Evolutionary conservation across 140 eudicot genomes (phyloP), one percentile per base, ranked within the genome.

Genomic region (Flaveria floridana): DNA sequence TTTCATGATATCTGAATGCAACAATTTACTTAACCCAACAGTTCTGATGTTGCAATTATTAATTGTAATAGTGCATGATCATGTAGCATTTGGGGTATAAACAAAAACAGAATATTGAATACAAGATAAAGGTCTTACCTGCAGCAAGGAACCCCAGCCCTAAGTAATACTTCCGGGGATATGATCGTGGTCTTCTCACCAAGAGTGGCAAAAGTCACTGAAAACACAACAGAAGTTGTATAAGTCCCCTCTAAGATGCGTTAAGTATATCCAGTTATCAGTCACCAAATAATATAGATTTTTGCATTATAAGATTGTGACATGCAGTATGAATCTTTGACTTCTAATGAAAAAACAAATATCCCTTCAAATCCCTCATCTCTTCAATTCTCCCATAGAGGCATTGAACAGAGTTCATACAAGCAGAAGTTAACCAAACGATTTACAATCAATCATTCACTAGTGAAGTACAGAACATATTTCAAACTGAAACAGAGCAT

Each of bases 101-200:
- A 16, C 13, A n/a, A 25, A 39, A n/a, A 65, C 8, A 2, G 30
- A 21, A 64, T 7, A n/a, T 23, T 26, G 37, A 28, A 7, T 34
- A 47, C 39, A 6, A 26, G 8, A 57, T 67, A 14, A 42, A 74
- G 28, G 34, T 6, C 66, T 82, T 51, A 82, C 99, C 99, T 88
- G 97, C 99, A 94, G 82, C 97, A 90, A 62, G 99, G 97, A 63
- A 94, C 88, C 26, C 99, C 99, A 14, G 96, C 96, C 79, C 48
- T 81, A 50, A 88, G 72, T 69, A 94, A 89, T 47, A 90, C 97
- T 82, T 82, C 86, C 0, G 86, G 86, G 37, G 86, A 82, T 79
- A 82, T 82, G 41, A 82, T 75, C 6, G 86, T 82, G 12, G 83
- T 82, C 86, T 82, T 82, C 83, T 82, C 86, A 61, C 92, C 97